These are phyloP conservation scores for Trametes cinnabarina DNA, from an alignment of 768 basidiomycete species.

Conservation along the genomic window DNA sequence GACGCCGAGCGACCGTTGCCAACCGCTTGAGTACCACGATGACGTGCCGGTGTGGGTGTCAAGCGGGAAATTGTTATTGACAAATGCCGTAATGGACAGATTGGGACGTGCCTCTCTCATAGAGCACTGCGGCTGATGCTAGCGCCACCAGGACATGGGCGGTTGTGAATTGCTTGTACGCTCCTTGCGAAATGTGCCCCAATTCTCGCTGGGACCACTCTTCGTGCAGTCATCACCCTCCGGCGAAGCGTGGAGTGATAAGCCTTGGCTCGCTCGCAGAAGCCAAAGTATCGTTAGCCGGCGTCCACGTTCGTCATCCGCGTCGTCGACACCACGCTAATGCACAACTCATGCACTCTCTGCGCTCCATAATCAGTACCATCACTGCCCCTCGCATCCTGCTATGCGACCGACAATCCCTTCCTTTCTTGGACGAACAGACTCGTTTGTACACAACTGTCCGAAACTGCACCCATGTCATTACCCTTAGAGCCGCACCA, in stretches of 20 bases:
- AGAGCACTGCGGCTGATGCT: background rate
- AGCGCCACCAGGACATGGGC: background rate
- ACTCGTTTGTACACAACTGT: background rate
- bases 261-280: background rate
- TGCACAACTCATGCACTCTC: background rate
- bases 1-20: slow-evolving; percentile 3
- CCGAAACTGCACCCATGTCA: background rate
- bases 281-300: background rate
- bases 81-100: background rate
- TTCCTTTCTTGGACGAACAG: background rate
- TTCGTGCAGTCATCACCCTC: slow-evolving; percentile 8
- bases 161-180: background rate
- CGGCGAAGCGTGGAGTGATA: background rate
- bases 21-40: background rate
- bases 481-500: background rate
- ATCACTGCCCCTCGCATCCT: background rate
- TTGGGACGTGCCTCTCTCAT: background rate
- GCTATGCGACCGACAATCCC: background rate
- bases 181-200: background rate
- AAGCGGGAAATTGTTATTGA: background rate
- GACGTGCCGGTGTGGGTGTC: background rate
- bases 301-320: background rate
- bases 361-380: slow-evolving; percentile 4
- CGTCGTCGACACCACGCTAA: background rate
- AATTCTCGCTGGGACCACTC: background rate